Evolutionary conservation across 208 protist genomes (phyloP).

Genomic region (Willaertia magna): DNA sequence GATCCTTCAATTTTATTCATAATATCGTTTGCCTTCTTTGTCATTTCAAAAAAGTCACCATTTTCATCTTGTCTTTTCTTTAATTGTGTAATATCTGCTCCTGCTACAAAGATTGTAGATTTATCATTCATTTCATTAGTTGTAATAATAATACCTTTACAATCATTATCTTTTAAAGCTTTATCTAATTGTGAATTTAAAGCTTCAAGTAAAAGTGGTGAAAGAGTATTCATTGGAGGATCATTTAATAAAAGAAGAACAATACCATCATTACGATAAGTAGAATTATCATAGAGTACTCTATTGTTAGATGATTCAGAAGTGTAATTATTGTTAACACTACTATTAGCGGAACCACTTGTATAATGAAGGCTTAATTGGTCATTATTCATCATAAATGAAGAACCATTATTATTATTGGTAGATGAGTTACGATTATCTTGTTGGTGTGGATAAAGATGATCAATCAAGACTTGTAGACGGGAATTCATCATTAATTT

Average conservation of each 20-base stretch:
- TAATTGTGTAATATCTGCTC: background rate
- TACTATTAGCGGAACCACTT: no score
- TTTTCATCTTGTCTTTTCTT: background rate
- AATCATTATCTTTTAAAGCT: background rate
- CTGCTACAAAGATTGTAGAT: no score
- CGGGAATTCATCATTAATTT: no score
- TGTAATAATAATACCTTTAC: constrained; percentile 6
- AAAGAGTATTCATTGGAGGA: constrained; percentile 4
- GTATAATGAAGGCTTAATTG: no score
- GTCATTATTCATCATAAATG: no score
- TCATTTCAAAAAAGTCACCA: background rate
- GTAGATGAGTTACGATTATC: no score
- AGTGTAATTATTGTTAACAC: no score
- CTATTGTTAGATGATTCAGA: no score
- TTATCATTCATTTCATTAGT: background rate
- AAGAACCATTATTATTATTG: no score
- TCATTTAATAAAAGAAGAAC: background rate
- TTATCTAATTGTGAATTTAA: background rate
- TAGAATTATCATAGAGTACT: no score
- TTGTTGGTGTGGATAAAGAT: no score
- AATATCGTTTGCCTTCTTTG: background rate
- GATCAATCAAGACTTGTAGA: no score
- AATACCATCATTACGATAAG: background rate
- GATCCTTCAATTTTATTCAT: background rate
- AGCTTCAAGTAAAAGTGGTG: background rate